These are phyloP conservation scores for Geranium incanum DNA, from an alignment of 441 rosid species.

Conservation along the genomic window DNA sequence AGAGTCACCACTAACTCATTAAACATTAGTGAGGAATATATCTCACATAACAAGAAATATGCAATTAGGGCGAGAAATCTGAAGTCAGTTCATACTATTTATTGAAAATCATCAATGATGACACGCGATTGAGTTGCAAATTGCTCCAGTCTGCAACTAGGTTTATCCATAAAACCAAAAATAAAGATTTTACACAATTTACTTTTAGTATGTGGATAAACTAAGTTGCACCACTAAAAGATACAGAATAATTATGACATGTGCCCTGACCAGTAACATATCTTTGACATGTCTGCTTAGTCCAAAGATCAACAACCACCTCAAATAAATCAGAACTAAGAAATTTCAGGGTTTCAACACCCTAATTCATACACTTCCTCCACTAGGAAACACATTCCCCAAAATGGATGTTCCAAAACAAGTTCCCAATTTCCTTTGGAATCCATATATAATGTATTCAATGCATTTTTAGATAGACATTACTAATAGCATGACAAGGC, in stretches of 20 bases:
- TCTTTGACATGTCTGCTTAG: neutral
- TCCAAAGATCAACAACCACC: neutral
- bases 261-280: neutral
- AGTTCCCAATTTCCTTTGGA: neutral
- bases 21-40: conserved; percentile 3
- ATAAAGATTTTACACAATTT: neutral
- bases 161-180: neutral
- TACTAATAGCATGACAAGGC: neutral
- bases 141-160: neutral
- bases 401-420: no score
- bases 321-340: no score
- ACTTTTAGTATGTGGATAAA: neutral
- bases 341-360: no score
- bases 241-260: neutral
- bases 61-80: neutral
- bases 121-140: neutral
- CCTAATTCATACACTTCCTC: no score
- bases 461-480: conserved; percentile 1
- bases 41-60: neutral
- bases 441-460: neutral
- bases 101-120: neutral
- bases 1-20: conserved; percentile 1
- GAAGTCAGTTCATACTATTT: neutral
- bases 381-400: no score
- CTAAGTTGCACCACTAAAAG: neutral